Evolutionary conservation across 495 filamentous ascomycete species (phyloP), one percentile per base, ranked within the genome.

Genomic region (Aspergillus affinis): DNA sequence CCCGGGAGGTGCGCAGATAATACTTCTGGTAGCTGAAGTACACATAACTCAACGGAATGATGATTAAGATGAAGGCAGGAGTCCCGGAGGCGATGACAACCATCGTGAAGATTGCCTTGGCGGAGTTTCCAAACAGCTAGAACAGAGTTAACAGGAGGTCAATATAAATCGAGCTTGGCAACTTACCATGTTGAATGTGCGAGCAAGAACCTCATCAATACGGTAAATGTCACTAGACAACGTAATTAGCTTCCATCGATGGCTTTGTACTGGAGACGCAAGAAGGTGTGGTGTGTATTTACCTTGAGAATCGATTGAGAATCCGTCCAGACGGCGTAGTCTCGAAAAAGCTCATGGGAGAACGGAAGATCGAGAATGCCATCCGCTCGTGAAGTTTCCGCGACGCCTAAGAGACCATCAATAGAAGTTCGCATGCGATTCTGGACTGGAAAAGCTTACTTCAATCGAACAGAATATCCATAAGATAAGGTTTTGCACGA

Each of bases 401-500:
- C 45, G 92, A 96, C 52, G 95, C 95, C 83, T 65, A 18, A 88
- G 69, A 57, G 58, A 49, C n/a, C 19, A 19, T 61, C 52, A 61
- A 65, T 63, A 44, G 45, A 21, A 54, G 5, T 32, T 4, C 18
- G 15, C 41, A 8, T 15, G 19, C 0, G 9, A 7, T 23, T n/a
- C 19, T 8, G 23, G 12, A 3, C 9, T 62, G 55, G 29, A 32
- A 26, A 21, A 44, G 23, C 46, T 52, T 78, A 89, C 88, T 83
- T 98, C 93, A 61, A 99, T 97, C 3, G 95, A 97, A 75, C 95
- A 99, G 77, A 97, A 97, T 62, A 99, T 97, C 93, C 93, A 98
- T 19, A 99, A 79, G 59, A 99, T 93, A 57, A 99, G 78, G 27
- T 93, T 97, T 75, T 99, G 95, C 41, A 94, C 65, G 47, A 97